Conservation (phyloP, 768 basidiomycete species). For the Clitopilus passeckerianus region DNA sequence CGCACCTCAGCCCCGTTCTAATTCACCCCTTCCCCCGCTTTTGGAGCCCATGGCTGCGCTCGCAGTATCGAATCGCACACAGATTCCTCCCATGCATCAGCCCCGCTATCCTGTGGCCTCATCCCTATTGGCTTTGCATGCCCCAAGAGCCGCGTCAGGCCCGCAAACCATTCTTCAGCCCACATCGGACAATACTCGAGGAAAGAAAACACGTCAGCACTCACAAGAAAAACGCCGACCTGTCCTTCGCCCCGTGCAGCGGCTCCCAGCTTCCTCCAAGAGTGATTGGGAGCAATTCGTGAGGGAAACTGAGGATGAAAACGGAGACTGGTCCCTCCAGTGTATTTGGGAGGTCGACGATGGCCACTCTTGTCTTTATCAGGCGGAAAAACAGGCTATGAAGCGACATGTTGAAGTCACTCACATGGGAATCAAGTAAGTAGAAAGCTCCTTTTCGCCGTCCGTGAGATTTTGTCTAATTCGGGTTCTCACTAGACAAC, state of each 20-base stretch:
- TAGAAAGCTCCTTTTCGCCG: background rate
- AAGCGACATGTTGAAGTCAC: constrained; percentile 19
- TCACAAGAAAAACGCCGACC: background rate
- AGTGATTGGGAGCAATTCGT: background rate
- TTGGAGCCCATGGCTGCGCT: background rate
- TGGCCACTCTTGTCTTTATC: constrained; percentile 7
- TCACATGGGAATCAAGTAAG: constrained; percentile 15
- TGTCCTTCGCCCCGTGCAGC: background rate
- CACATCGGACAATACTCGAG: background rate
- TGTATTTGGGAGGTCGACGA: background rate
- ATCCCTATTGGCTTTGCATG: background rate
- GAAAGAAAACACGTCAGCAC: background rate
- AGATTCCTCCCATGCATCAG: background rate
- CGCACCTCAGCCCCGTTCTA: background rate
- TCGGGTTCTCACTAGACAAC: background rate
- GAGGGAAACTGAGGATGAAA: background rate
- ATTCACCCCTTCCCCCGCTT: background rate
- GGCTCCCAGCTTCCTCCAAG: background rate
- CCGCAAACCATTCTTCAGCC: background rate
- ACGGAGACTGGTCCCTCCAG: background rate
- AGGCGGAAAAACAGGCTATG: constrained; percentile 16
- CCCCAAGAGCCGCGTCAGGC: background rate
- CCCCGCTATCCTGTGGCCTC: background rate
- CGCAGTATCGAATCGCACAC: background rate
- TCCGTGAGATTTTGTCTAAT: background rate